phyloP scores from a whole-genome alignment of 2,329 filamentous ascomycete species.

The Phialemonium atrogriseum region DNA sequence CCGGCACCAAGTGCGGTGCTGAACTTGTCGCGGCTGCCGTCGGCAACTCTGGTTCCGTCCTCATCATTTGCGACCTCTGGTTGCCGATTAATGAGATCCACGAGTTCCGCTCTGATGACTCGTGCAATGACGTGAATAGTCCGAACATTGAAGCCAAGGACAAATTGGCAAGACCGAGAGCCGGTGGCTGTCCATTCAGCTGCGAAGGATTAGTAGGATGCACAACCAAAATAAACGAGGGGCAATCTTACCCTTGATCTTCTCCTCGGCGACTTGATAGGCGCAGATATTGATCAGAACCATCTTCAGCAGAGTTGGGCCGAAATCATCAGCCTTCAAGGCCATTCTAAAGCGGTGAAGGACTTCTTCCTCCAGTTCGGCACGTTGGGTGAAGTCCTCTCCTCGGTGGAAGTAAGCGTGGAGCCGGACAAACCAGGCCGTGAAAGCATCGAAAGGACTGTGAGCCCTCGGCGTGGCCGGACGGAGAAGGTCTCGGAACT shows the following conservation, averaged over 20 bases:
- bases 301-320: constrained; percentile 62
- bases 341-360: constrained; percentile 68
- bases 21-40: constrained; percentile 22
- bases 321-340: constrained; percentile 59
- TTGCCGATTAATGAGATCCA: constrained; percentile 30
- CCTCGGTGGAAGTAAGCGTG: constrained; percentile 81
- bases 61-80: constrained; percentile 32
- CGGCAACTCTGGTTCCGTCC: constrained; percentile 24
- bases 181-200: constrained; percentile 35
- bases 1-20: constrained; percentile 30
- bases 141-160: constrained; percentile 69
- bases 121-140: constrained; percentile 67
- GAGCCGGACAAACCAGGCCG: constrained; percentile 73
- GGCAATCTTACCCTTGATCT: constrained; percentile 42
- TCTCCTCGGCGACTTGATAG: constrained; percentile 60
- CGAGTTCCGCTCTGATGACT: constrained; percentile 61
- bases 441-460: constrained; percentile 30
- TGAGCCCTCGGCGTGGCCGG: constrained; percentile 21
- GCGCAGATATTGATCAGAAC: constrained; percentile 80
- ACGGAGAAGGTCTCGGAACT: constrained; percentile 54
- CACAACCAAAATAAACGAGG: constrained; percentile 3
- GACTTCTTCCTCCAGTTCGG: constrained; percentile 80
- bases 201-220: constrained; percentile 8
- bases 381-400: constrained; percentile 62
- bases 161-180: constrained; percentile 50